Conservation (phyloP, 2,329 filamentous ascomycete species). For the Bertia moriformis region DNA sequence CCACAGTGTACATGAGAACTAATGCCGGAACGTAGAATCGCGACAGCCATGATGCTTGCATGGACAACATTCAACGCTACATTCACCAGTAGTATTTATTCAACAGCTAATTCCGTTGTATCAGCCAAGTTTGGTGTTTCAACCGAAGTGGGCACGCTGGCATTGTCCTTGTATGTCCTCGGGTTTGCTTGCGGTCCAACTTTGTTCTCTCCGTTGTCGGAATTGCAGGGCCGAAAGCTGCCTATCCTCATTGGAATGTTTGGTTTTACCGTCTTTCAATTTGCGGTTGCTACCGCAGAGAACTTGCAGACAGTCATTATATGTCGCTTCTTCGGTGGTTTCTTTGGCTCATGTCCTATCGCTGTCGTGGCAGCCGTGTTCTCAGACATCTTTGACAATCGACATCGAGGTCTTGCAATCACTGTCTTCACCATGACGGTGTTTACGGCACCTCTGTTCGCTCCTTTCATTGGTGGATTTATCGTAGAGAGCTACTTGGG, state of each 20-base stretch:
- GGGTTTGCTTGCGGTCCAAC: constrained; percentile 34
- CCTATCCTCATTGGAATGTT: constrained; percentile 19
- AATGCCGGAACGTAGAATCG: constrained; percentile 22
- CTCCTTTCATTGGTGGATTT: constrained; percentile 28
- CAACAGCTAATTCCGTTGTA: constrained; percentile 25
- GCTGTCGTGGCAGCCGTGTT: constrained; percentile 29
- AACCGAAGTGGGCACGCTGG: constrained; percentile 22
- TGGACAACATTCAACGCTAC: constrained; percentile 33
- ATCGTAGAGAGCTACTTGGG: constrained; percentile 18
- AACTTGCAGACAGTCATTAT: constrained; percentile 29
- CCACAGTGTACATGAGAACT: background rate
- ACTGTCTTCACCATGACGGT: constrained; percentile 24
- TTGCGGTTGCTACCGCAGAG: constrained; percentile 27
- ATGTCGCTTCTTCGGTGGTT: constrained; percentile 34
- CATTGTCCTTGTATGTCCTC: constrained; percentile 27
- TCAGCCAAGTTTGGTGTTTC: constrained; percentile 25
- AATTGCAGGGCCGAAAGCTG: constrained; percentile 29
- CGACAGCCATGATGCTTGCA: constrained; percentile 31
- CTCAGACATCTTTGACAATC: constrained; percentile 23
- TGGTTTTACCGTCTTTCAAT: constrained; percentile 29
- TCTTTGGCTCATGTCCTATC: constrained; percentile 27
- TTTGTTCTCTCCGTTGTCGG: constrained; percentile 32
- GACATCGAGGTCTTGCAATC: constrained; percentile 18
- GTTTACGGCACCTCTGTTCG: constrained; percentile 26
- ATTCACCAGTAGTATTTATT: constrained; percentile 34